These are phyloP conservation scores for Lasiodiplodia sp. DNA, from an alignment of 2,329 filamentous ascomycete genomes.

Conservation along the genomic window DNA sequence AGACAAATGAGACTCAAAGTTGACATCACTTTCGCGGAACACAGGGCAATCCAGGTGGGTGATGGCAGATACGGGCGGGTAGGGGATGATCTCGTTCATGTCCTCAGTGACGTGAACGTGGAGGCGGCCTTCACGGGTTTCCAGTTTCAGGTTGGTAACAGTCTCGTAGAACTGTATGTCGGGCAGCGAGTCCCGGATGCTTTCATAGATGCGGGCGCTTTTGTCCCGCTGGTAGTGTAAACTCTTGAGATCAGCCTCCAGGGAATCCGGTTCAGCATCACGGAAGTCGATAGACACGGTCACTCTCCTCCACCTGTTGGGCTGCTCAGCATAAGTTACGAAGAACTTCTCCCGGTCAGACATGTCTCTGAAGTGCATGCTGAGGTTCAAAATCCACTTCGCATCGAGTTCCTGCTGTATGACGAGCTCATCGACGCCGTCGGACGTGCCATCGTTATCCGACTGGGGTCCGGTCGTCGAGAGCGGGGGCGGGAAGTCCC, in stretches of 20 bases:
- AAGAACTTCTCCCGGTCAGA: slow-evolving; percentile 98
- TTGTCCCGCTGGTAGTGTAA: slow-evolving; percentile 90
- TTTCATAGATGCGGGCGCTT: slow-evolving; percentile 29
- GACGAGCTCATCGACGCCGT: slow-evolving; percentile 62
- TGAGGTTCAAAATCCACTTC: slow-evolving; percentile 95
- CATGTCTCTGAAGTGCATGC: slow-evolving; percentile 96
- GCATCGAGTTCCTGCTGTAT: slow-evolving; percentile 84
- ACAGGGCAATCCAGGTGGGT: slow-evolving; percentile 69
- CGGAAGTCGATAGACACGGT: slow-evolving; percentile 96
- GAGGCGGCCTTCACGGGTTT: slow-evolving; percentile 85
- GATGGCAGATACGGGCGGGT: slow-evolving; percentile 76
- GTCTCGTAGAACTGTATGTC: slow-evolving; percentile 97
- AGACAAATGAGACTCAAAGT: slow-evolving; percentile 91
- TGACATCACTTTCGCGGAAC: slow-evolving; percentile 76
- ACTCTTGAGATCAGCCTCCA: slow-evolving; percentile 81
- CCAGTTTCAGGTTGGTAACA: slow-evolving; percentile 92
- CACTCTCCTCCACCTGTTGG: slow-evolving; percentile 82
- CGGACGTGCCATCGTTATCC: slow-evolving; percentile 43
- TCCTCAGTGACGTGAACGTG: slow-evolving; percentile 99
- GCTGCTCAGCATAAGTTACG: slow-evolving; percentile 86
- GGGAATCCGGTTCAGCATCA: slow-evolving; percentile 76
- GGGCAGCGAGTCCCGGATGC: slow-evolving; percentile 69
- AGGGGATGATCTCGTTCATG: slow-evolving; percentile 90
- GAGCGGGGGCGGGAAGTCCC: slow-evolving; percentile 33
- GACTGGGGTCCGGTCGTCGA: slow-evolving; percentile 40